Evolutionary conservation across 306 rosid species (phyloP), one percentile per base, ranked within the genome.

Genomic region (Quercus gilva): DNA sequence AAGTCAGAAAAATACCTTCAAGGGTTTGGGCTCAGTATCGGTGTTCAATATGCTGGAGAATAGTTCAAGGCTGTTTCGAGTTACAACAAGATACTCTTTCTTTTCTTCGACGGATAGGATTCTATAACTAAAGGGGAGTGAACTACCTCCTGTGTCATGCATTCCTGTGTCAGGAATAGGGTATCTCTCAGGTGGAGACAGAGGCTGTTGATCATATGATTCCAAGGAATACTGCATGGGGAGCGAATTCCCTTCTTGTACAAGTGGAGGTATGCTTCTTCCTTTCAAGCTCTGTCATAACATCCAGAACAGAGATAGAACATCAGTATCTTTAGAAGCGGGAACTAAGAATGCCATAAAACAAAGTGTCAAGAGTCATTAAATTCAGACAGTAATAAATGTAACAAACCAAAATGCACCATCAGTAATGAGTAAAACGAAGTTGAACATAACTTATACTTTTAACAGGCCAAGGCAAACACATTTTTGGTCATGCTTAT

Each of bases 1-100:
- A 77, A 69, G 37, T 35, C 65, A 58, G 78, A 71, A 81, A 6
- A 61, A 26, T 84, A 92, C 97, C 97, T 92, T 89, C 55, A 90
- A 77, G 77, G 87, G 82, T 84, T 90, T 90, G 2, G 97, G 89
- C 69, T 90, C 95, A 7, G 88, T 84, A 74, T 91, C 95, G 29
- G 90, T 80, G 72, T 68, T 84, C 82, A 90, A 84, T 69, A 92
- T 90, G 87, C 91, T 84, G 41, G 97, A 81, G 73, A 92, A 90
- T 74, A 92, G 76, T 63, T 92, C 97, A 57, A 87, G 89, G 77
- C 95, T 92, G 85, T 89, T 92, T 76, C 96, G 92, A 65, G 97
- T 86, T 64, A 92, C 78, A 73, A 85, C 88, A 43, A 92, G 92
- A 85, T 76, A 82, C 53, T 90, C 94, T 76, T 85, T 92, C 87